Evolutionary conservation across 176 grass and related monocot genomes (phyloP).

Genomic region (Avena eriantha): DNA sequence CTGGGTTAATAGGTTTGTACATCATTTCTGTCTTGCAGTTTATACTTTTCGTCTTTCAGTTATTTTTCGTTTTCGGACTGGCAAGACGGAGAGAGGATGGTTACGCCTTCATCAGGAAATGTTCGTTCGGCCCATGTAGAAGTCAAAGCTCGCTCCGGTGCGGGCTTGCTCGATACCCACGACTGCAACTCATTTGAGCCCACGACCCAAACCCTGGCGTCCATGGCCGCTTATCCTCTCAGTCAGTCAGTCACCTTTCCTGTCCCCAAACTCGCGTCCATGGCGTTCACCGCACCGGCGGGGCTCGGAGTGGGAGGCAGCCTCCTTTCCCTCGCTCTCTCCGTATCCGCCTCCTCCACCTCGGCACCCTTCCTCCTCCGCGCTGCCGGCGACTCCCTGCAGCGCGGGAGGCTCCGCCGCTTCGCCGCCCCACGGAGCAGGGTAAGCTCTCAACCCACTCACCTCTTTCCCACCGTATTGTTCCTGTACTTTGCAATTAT

Average conservation of each 20-base stretch:
- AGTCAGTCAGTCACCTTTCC: too few species aligned
- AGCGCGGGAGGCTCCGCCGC: background rate
- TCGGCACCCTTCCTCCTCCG: background rate
- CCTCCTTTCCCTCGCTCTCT: background rate
- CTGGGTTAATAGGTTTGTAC: too few species aligned
- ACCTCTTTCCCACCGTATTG: too few species aligned
- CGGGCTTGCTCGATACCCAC: too few species aligned
- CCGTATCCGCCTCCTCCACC: background rate
- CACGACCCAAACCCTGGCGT: too few species aligned
- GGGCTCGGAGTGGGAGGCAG: conserved; percentile 4
- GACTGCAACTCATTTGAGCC: too few species aligned
- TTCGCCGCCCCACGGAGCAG: conserved; percentile 14
- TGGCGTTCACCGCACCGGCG: conserved; percentile 40
- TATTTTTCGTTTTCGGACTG: background rate
- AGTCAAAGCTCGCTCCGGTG: background rate
- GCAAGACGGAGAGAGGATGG: background rate
- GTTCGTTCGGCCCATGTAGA: background rate
- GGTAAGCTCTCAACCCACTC: background rate
- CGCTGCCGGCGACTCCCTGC: background rate
- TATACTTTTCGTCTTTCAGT: too few species aligned
- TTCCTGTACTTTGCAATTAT: background rate
- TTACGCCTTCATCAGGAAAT: background rate
- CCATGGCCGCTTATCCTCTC: too few species aligned
- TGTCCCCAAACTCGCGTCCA: conserved; percentile 11
- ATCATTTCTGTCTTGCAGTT: too few species aligned